Conservation (phyloP, 2,329 filamentous ascomycete genomes). For the Escovopsis sp. region DNA sequence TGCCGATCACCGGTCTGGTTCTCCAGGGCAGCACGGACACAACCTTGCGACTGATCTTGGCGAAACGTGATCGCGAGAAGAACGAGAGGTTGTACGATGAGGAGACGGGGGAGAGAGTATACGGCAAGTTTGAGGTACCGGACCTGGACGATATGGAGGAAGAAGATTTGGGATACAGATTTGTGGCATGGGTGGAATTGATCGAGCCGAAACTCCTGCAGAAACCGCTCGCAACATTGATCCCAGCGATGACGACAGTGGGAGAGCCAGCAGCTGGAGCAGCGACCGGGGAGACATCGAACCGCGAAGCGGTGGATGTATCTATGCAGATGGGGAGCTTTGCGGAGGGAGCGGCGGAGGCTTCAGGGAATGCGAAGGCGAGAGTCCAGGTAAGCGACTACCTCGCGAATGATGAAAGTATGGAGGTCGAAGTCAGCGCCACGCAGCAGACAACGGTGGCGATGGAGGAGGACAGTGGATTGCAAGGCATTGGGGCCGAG, state of each 20-base stretch:
- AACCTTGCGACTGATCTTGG: slow-evolving; percentile 47
- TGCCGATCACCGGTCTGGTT: slow-evolving; percentile 51
- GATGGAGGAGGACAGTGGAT: slow-evolving; percentile 10
- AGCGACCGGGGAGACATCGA: slow-evolving; percentile 6
- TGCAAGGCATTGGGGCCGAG: slow-evolving; percentile 4
- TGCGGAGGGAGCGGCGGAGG: neutral
- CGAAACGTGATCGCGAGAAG: slow-evolving; percentile 49
- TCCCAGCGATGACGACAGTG: too few species aligned
- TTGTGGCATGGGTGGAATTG: slow-evolving; percentile 46
- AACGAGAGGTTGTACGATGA: slow-evolving; percentile 48
- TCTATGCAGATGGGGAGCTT: neutral
- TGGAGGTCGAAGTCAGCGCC: slow-evolving; percentile 14
- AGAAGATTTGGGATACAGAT: slow-evolving; percentile 46
- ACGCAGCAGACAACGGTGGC: slow-evolving; percentile 15
- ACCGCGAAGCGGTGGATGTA: slow-evolving; percentile 12
- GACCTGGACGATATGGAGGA: slow-evolving; percentile 45
- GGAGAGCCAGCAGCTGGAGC: too few species aligned
- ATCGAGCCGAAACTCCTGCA: slow-evolving; percentile 53
- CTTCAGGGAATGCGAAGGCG: neutral
- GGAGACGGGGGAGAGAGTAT: slow-evolving; percentile 55
- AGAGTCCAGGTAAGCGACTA: slow-evolving; percentile 5
- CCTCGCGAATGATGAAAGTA: slow-evolving; percentile 1
- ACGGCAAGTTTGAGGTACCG: slow-evolving; percentile 65
- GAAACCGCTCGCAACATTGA: slow-evolving; percentile 2
- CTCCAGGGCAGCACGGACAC: slow-evolving; percentile 37